Evolutionary conservation across 495 filamentous ascomycete genomes (phyloP).

Genomic region (Talaromyces thailandensis): DNA sequence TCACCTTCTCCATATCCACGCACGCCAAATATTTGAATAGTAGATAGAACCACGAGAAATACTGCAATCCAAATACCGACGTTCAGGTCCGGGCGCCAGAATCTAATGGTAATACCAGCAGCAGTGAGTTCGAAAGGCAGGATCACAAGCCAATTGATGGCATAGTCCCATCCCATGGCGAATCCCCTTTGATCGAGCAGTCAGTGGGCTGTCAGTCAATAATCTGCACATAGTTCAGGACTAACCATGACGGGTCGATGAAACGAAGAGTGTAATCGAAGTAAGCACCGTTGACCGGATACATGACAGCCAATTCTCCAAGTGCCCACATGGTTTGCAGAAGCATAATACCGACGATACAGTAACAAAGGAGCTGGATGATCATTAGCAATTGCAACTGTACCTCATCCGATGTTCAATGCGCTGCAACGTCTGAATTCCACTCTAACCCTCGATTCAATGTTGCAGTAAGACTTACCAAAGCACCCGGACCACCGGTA

Average conservation of each 20-base stretch:
- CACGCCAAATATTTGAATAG: slow-evolving; percentile 45
- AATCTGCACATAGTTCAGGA: background rate
- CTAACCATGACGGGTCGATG: slow-evolving; percentile 46
- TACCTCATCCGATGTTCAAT: background rate
- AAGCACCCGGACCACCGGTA: slow-evolving; percentile 31
- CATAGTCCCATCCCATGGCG: slow-evolving; percentile 59
- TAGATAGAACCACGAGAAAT: slow-evolving; percentile 38
- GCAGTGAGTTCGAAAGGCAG: slow-evolving; percentile 63
- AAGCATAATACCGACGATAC: slow-evolving; percentile 46
- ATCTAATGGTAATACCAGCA: slow-evolving; percentile 67
- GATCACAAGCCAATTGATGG: slow-evolving; percentile 56
- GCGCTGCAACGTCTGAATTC: background rate
- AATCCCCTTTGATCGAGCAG: slow-evolving; percentile 27
- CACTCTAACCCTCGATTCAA: background rate
- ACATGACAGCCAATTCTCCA: slow-evolving; percentile 62
- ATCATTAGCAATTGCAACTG: slow-evolving; percentile 7
- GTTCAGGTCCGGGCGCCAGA: slow-evolving; percentile 52
- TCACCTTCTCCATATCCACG: slow-evolving; percentile 65
- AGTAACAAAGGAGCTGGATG: slow-evolving; percentile 34
- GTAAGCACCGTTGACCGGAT: slow-evolving; percentile 57
- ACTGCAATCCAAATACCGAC: slow-evolving; percentile 57
- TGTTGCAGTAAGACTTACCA: slow-evolving; percentile 32
- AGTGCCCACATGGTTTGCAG: slow-evolving; percentile 53
- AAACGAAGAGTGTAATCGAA: slow-evolving; percentile 47
- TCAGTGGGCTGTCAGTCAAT: background rate